Percentiles rank a stretch among this genome's conserved stretches.
These are phyloP conservation scores for Phlebiopsis flavidoalba DNA, from an alignment of 768 basidiomycete genomes.

Conservation along the genomic window DNA sequence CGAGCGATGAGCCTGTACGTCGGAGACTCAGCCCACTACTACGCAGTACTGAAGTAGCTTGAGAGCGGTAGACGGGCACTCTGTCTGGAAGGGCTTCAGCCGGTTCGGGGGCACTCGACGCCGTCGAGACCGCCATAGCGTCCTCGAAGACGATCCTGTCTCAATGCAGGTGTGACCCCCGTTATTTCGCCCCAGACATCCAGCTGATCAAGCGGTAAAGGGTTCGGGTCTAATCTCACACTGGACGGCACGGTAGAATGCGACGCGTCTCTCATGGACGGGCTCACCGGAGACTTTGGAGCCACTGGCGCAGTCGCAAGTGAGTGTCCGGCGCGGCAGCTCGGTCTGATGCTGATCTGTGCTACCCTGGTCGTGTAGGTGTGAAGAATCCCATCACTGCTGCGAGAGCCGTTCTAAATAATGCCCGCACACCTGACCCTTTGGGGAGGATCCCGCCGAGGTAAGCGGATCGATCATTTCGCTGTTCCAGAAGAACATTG, in stretches of 20 bases:
- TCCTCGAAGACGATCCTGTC: constrained; percentile 61
- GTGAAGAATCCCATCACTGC: constrained; percentile 65
- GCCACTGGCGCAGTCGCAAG: constrained; percentile 72
- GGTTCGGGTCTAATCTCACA: constrained; percentile 76
- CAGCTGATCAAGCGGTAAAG: constrained; percentile 28
- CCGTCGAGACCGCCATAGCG: constrained; percentile 50
- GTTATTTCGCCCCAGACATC: not conserved
- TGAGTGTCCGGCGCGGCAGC: constrained; percentile 17
- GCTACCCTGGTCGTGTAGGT: constrained; percentile 32
- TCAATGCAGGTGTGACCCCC: constrained; percentile 59
- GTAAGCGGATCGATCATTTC: constrained; percentile 31
- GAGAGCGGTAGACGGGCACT: constrained; percentile 52
- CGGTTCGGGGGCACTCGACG: constrained; percentile 31
- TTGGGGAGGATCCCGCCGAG: constrained; percentile 69
- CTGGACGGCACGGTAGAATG: constrained; percentile 74
- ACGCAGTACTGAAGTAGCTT: not conserved
- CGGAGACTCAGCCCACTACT: too few relatives aligned
- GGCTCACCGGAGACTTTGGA: constrained; percentile 49
- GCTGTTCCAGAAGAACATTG: not conserved
- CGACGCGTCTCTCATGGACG: constrained; percentile 71
- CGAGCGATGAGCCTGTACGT: constrained; percentile 39
- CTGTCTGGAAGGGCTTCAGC: constrained; percentile 23
- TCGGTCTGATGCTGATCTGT: not conserved
- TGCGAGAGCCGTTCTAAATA: constrained; percentile 52
- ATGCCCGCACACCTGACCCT: constrained; percentile 40